Base-by-base conservation (phyloP, 1,284 basidiomycete species). In the Anthracocystis panici-leucophaei region DNA sequence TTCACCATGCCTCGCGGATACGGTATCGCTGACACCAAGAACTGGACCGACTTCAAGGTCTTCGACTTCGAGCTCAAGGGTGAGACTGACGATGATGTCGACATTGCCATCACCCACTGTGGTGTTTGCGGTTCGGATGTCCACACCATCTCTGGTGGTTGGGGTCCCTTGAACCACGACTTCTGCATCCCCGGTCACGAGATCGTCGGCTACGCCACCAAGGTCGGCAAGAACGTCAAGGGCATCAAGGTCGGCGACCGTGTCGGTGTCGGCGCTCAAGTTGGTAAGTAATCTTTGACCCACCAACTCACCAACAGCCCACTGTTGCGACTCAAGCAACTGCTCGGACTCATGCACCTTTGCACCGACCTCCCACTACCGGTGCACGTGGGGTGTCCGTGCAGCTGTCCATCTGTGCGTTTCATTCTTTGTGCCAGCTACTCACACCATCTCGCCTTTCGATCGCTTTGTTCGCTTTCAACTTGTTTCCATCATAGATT, bases 211-310 rank as follows among this genome's bases (percentile, higher is more conserved):
- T 86, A 85, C 11, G 90, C 89, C 23, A 78, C 77, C 70, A 67
- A 75, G 65, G 82, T 84, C 29, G 82, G 82, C 52, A 78, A 75
- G 49, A 88, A 89, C 57, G 90, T 91, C 55, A 87, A 86, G 38
- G 87, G 86, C 59, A 87, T 91, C 86, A 90, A 90, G 78, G 87
- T 89, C 45, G 90, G 90, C 54, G 89, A 91, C 80, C 86, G 89
- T 18, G 90, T 89, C 64, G 90, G 90, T 61, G 90, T 91, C 16
- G 90, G 91, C 25, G 90, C 90, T 2, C 88, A 89, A 81, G 87
- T 90, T 44, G 65, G 55, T 67, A 42, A 54, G 62, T 65, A 38
- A 5, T 38, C 14, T 38, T 38, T 38, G 35, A 38, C 35, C 35
- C 35, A 38, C 35, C 35, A 16, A 38, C 35, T 16, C 35, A 38